These are phyloP conservation scores for Globisporangium lucens DNA, from an alignment of 352 stramenopile genomes.

Conservation along the genomic window DNA sequence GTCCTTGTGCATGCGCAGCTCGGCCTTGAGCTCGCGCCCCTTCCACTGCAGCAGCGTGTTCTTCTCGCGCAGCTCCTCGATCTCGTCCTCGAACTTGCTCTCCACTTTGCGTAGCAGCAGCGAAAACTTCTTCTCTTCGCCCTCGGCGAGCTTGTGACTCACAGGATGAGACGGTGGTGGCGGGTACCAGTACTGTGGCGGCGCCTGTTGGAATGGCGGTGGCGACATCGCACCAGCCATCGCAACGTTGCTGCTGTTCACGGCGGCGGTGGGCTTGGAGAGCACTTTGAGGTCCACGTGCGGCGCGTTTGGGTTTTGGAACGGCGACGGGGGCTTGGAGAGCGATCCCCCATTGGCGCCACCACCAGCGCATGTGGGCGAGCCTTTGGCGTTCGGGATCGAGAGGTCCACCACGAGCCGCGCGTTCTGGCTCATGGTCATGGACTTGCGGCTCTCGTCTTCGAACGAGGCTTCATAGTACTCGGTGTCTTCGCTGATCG, in stretches of 20 bases:
- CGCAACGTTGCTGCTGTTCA: neutral
- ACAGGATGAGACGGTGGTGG: neutral
- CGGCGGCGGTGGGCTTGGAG: conserved; percentile 26
- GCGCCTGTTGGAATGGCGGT: neutral
- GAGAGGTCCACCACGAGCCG: conserved; percentile 62
- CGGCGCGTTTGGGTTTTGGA: conserved; percentile 28
- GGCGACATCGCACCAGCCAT: neutral
- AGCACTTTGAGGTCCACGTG: conserved; percentile 45
- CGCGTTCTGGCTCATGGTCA: conserved; percentile 32
- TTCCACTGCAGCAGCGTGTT: conserved; percentile 67
- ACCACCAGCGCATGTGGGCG: conserved; percentile 21
- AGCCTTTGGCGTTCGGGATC: conserved; percentile 41
- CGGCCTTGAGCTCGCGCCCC: conserved; percentile 70
- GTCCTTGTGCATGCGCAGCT: conserved; percentile 53
- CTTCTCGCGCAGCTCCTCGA: conserved; percentile 67
- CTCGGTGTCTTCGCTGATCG: conserved; percentile 34
- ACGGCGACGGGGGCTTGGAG: conserved; percentile 6
- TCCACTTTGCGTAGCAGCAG: conserved; percentile 74
- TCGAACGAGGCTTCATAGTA: conserved; percentile 73
- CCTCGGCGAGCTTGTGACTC: conserved; percentile 18
- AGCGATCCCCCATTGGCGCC: neutral
- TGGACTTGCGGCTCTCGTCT: conserved; percentile 53
- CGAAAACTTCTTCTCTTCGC: conserved; percentile 54
- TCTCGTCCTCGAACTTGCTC: conserved; percentile 76
- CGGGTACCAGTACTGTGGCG: conserved; percentile 7